Evolutionary conservation across 2,329 filamentous ascomycete species (phyloP), one percentile per base, ranked within the genome.

Genomic region (Pestalotiopsis fici): DNA sequence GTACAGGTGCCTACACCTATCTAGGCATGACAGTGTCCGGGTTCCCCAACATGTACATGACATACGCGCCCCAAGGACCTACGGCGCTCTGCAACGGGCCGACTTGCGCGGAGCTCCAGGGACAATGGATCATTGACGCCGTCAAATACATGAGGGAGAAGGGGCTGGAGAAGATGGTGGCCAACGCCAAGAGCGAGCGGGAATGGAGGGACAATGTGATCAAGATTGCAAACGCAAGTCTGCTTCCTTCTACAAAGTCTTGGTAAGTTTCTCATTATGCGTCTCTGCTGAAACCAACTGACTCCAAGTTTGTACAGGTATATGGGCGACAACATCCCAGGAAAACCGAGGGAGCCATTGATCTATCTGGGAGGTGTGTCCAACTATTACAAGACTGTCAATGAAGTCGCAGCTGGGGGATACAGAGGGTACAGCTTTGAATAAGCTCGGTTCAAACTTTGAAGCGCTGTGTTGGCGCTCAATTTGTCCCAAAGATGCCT

Each of bases 31-130:
- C 78, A 1, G 74, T 78, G 12, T 66, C 75, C 1, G 78, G 78
- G 0, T 85, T 80, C 68, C 83, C 83, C 2, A 85, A 85, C 68
- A 77, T 85, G 74, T 83, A 84, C 71, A 79, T 80, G 71, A 72
- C 74, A 6, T 82, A 80, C 60, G 80, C 80, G 0, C 80, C 81
- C 3, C 81, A 83, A 35, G 78, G 71, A 1, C 81, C 81, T 0
- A 80, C 77, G 1, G 73, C 78, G 0, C 70, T 82, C 47, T 59
- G 74, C 67, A 82, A 82, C 56, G 81, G 79, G 0, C 82, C 81
- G 0, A 78, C 77, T 0, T 80, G 77, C 65, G 77, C 77, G 0
- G 75, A 83, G 67, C 28, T 79, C 13, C 81, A 83, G 67, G 80
- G 78, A 1, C 73, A 80, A 25, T 83, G 78, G 74, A 75, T 83